phyloP scores from a whole-genome alignment of 352 stramenopile species.

The Pythium biforme region DNA sequence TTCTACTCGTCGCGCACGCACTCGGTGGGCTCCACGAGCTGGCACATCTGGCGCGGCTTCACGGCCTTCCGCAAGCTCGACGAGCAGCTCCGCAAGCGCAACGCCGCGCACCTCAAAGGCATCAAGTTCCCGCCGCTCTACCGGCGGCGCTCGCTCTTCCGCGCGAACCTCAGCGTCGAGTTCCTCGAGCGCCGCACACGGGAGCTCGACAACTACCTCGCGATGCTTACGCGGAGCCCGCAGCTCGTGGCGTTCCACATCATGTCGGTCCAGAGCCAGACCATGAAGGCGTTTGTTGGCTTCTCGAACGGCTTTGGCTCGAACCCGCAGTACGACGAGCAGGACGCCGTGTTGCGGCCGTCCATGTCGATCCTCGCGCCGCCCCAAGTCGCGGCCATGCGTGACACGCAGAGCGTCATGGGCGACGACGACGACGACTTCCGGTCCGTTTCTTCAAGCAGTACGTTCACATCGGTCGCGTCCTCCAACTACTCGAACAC shows the following conservation, averaged over 20 bases:
- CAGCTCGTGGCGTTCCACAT: constrained; percentile 78
- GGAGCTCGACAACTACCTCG: constrained; percentile 80
- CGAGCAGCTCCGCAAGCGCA: constrained; percentile 77
- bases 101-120: constrained; percentile 65
- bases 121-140: constrained; percentile 85
- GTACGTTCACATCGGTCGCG: constrained; percentile 59
- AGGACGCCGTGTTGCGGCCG: constrained; percentile 49
- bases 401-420: constrained; percentile 62
- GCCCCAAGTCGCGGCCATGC: constrained; percentile 36
- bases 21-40: constrained; percentile 58
- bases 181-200: constrained; percentile 61
- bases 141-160: constrained; percentile 65
- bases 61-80: constrained; percentile 80
- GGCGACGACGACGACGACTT: constrained; percentile 80
- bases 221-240: constrained; percentile 53
- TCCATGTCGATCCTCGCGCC: constrained; percentile 68
- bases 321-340: constrained; percentile 69
- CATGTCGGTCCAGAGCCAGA: constrained; percentile 66
- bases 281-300: constrained; percentile 76
- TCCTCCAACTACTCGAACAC: constrained; percentile 34
- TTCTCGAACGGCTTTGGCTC: constrained; percentile 75
- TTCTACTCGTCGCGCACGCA: constrained; percentile 80
- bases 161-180: constrained; percentile 56
- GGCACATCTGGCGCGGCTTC: constrained; percentile 85
- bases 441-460: constrained; percentile 66